Percentiles rank a stretch among this genome's conserved stretches.
Evolutionary conservation across 345 rosid species (phyloP).

Genomic region (Arabidopsis thaliana): DNA sequence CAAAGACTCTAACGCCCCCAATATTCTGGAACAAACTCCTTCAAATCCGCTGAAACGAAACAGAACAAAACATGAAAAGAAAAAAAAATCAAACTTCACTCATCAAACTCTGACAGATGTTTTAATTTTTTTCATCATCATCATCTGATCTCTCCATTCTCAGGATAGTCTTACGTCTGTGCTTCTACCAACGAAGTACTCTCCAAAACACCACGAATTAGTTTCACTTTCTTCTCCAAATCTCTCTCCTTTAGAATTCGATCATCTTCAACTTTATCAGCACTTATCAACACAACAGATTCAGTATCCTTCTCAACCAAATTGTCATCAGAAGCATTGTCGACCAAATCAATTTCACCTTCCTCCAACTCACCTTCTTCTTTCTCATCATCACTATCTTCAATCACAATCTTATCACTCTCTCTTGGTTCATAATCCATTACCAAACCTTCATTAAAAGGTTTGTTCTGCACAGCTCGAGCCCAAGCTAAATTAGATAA

Average conservation of each 20-base stretch:
- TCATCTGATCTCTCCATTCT: slow-evolving; percentile 2
- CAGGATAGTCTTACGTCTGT: slow-evolving; percentile 66
- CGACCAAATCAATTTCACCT: slow-evolving; percentile 96
- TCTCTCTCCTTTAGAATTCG: slow-evolving; percentile 47
- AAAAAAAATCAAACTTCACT: slow-evolving; percentile 15
- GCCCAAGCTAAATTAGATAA: slow-evolving; percentile 93
- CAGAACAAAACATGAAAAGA: slow-evolving; percentile 30
- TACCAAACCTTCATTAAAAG: slow-evolving; percentile 60
- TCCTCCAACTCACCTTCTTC: slow-evolving; percentile 98
- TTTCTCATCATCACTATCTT: slow-evolving; percentile 70
- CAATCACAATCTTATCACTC: slow-evolving; percentile 58
- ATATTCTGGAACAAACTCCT: slow-evolving; percentile 65
- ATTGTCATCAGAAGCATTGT: slow-evolving; percentile 47
- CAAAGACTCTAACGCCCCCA: slow-evolving; percentile 66
- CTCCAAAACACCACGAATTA: slow-evolving; percentile 62
- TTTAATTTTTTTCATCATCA: slow-evolving; percentile 25
- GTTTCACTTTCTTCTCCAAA: slow-evolving; percentile 49
- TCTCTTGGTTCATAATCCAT: slow-evolving; percentile 58
- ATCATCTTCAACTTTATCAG: slow-evolving; percentile 25
- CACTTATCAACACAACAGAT: slow-evolving; percentile 24
- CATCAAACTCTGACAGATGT: slow-evolving; percentile 22
- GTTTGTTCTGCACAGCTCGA: slow-evolving; percentile 91
- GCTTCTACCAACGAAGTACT: slow-evolving; percentile 60
- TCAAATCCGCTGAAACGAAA: slow-evolving; percentile 68
- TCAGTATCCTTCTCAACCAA: slow-evolving; percentile 17